Evolutionary conservation across 2,329 filamentous ascomycete species (phyloP), one percentile per base, ranked within the genome.

Genomic region (Ceratocystis huliohia): DNA sequence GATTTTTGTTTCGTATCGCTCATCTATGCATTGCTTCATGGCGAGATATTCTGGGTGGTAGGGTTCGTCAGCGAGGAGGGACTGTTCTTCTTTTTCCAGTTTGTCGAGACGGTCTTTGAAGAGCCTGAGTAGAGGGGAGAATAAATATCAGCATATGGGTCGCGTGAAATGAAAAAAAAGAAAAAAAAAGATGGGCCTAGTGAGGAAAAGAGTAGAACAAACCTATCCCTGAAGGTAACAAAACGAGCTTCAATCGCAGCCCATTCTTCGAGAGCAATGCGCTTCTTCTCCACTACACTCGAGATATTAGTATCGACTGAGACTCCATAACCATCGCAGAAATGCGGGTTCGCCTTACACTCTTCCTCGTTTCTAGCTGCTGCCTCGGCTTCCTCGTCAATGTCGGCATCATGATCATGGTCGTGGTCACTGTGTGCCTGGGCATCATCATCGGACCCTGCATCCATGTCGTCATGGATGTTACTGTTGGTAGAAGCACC

Each of bases 1-100:
- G 64, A 95, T 79, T 76, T 91, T 95, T 72, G 91, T 87, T 68
- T 92, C 85, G 69, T 89, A 83, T 72, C 93, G 86, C 68, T 88
- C 87, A 76, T 96, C 86, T 66, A 99, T 83, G 73, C 88, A 91
- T 73, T 90, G 85, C 74, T 95, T 87, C 86, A 96, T 95, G 53
- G 89, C 89, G 45, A 96, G 80, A 70, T 92, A 93, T 74, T 96
- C 93, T 45, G 91, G 89, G 74, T 99, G 94, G n/a, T 85, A 88
- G n/a, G 84, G 84, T 65, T 79, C 80, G 61, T 82, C 79, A 70
- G 82, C 78, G 66, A 79, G 75, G 20, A 88, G 76, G 74, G 85
- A 85, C 41, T 80, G 81, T 72, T 88, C 85, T 74, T 88, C 84
- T 70, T 81, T 78, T 71, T 96, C 91, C 66, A 96, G 80, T 72